Evolutionary conservation across 345 rosid species (phyloP).

Genomic region (Citrus maxima): DNA sequence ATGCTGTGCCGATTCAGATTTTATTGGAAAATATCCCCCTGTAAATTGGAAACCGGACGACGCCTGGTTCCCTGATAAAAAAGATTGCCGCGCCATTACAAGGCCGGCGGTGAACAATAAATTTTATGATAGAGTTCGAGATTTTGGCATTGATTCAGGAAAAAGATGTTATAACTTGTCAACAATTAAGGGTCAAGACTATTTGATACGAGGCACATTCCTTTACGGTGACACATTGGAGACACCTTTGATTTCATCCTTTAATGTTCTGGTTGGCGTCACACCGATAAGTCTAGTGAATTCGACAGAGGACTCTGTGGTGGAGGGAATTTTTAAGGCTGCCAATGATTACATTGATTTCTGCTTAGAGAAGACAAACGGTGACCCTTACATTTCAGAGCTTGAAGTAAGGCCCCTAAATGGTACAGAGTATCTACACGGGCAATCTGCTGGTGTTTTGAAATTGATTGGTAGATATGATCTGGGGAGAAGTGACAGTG

Average conservation of each 20-base stretch:
- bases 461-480: constrained; percentile 43
- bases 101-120: constrained; percentile 15
- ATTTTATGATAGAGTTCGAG: constrained; percentile 29
- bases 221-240: constrained; percentile 16
- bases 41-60: constrained; percentile 42
- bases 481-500: constrained; percentile 29
- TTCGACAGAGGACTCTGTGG: constrained; percentile 16
- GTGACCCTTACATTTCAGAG: constrained; percentile 45
- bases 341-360: constrained; percentile 28
- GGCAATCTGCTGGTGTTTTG: constrained; percentile 28
- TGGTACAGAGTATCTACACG: constrained; percentile 33
- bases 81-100: constrained; percentile 23
- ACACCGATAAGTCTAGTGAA: constrained; percentile 35
- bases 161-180: constrained; percentile 51
- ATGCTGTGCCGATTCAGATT: constrained; percentile 40
- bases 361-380: constrained; percentile 39
- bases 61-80: constrained; percentile 30
- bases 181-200: constrained; percentile 29
- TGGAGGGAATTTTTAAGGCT: constrained; percentile 54
- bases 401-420: constrained; percentile 50
- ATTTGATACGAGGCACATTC: constrained; percentile 49
- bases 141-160: constrained; percentile 32
- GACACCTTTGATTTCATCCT: constrained; percentile 7
- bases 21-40: constrained; percentile 14
- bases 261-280: constrained; percentile 38